phyloP scores from a whole-genome alignment of 176 grass and related monocot species.

The Chrysopogon serrulatus region DNA sequence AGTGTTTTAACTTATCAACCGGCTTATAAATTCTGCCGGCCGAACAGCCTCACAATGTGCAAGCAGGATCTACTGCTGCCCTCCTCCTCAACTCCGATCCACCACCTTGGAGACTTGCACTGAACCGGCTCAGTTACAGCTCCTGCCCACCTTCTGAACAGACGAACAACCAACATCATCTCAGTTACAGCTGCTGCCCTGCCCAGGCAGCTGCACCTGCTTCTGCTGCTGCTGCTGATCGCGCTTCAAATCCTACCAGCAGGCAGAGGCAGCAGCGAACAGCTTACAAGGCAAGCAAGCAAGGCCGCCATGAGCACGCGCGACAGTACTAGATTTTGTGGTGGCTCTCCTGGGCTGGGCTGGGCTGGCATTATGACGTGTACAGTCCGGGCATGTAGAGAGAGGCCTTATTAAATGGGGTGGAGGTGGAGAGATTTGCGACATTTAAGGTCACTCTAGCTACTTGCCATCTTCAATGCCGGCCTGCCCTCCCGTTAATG shows the following conservation, averaged over 20 bases:
- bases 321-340: slow-evolving; percentile 42
- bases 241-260: slow-evolving; percentile 19
- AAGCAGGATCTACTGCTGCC: background rate
- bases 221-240: slow-evolving; percentile 4
- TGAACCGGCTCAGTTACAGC: background rate
- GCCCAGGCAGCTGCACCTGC: background rate
- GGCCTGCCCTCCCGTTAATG: slow-evolving; percentile 71
- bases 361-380: slow-evolving; percentile 44
- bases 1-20: no score
- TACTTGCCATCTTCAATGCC: slow-evolving; percentile 81
- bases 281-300: slow-evolving; percentile 28
- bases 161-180: slow-evolving; percentile 14
- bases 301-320: background rate
- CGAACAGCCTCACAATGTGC: no score
- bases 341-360: slow-evolving; percentile 31
- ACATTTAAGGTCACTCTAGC: slow-evolving; percentile 81
- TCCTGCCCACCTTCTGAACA: slow-evolving; percentile 7
- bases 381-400: slow-evolving; percentile 47
- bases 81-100: slow-evolving; percentile 6
- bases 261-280: background rate
- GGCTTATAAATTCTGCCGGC: no score
- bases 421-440: slow-evolving; percentile 73
- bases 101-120: background rate
- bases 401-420: slow-evolving; percentile 59
- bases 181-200: slow-evolving; percentile 9